Conservation (phyloP, 2,329 filamentous ascomycete species). For the Nigrospora osmanthi region DNA sequence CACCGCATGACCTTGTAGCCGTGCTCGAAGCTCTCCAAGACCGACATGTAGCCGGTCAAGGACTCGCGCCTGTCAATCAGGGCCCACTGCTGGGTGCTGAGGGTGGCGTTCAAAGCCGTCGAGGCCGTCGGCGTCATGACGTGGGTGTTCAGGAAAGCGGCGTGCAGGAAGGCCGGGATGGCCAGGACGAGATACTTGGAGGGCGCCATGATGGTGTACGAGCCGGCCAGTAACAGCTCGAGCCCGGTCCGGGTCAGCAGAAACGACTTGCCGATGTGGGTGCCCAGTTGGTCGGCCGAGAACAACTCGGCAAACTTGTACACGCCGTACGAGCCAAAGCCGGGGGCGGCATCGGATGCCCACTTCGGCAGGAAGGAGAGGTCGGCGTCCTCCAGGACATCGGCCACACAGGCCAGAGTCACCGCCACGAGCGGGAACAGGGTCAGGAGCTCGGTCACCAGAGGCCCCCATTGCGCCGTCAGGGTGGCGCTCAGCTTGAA, state of each 20-base stretch:
- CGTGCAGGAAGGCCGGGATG: constrained; percentile 67
- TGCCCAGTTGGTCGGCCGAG: constrained; percentile 31
- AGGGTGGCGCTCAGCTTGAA: constrained; percentile 58
- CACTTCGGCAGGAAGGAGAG: constrained; percentile 46
- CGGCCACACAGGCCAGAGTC: constrained; percentile 56
- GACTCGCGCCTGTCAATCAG: constrained; percentile 80
- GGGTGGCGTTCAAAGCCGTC: constrained; percentile 54
- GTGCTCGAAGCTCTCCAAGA: constrained; percentile 65
- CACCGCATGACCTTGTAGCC: constrained; percentile 80
- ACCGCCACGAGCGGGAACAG: constrained; percentile 61
- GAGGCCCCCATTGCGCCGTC: constrained; percentile 64
- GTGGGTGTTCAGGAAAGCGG: constrained; percentile 67
- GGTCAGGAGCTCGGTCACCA: constrained; percentile 66
- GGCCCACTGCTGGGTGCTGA: constrained; percentile 60
- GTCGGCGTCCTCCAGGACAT: constrained; percentile 54
- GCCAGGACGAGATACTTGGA: constrained; percentile 60
- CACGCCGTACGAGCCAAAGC: constrained; percentile 57
- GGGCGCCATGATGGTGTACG: constrained; percentile 60
- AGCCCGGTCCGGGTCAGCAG: constrained; percentile 65
- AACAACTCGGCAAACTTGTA: constrained; percentile 45
- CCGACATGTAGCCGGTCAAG: constrained; percentile 84
- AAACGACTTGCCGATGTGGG: constrained; percentile 52
- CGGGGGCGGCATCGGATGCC: constrained; percentile 55
- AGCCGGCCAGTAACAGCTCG: constrained; percentile 56
- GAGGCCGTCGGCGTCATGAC: constrained; percentile 54